A percentile compares a stretch with the other conserved stretches of the same genome.
Evolutionary conservation across 2,329 filamentous ascomycete species (phyloP).

Genomic region (Dactylellina parvicollis): DNA sequence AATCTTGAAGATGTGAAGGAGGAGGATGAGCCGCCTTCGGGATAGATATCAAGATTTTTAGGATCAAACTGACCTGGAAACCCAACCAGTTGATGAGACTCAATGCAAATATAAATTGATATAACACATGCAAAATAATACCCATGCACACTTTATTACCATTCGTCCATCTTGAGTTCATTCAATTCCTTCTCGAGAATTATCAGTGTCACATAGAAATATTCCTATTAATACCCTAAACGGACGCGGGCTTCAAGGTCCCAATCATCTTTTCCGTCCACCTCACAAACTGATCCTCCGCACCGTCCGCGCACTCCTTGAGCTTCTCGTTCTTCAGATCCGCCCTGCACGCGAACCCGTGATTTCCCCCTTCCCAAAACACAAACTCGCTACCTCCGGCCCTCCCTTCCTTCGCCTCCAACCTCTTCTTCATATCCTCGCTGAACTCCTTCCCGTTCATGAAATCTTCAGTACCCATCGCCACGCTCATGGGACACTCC

Average conservation of each 20-base stretch:
- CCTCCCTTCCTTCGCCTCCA: conserved; percentile 22
- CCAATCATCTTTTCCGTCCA: conserved; percentile 34
- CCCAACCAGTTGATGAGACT: too few relatives aligned
- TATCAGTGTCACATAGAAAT: neutral
- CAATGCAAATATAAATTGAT: too few relatives aligned
- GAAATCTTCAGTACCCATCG: conserved; percentile 48
- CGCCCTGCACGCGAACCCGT: conserved; percentile 43
- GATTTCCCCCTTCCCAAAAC: conserved; percentile 41
- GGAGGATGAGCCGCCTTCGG: neutral
- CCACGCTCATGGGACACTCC: conserved; percentile 18
- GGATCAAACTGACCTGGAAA: too few relatives aligned
- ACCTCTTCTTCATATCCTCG: conserved; percentile 8
- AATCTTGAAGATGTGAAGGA: neutral
- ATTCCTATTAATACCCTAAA: neutral
- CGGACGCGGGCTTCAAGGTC: conserved; percentile 15
- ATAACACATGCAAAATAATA: too few relatives aligned
- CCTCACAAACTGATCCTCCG: conserved; percentile 41
- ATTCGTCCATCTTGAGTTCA: too few relatives aligned
- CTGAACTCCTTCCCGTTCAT: conserved; percentile 16
- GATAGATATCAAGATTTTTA: neutral
- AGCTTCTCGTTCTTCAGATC: conserved; percentile 35
- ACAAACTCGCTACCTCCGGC: conserved; percentile 34
- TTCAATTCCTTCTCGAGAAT: too few relatives aligned
- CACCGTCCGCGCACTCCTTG: conserved; percentile 23
- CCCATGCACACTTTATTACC: too few relatives aligned